These are phyloP conservation scores for Cladophialophora bantiana DNA, from an alignment of 2,329 filamentous ascomycete species.

Conservation along the genomic window DNA sequence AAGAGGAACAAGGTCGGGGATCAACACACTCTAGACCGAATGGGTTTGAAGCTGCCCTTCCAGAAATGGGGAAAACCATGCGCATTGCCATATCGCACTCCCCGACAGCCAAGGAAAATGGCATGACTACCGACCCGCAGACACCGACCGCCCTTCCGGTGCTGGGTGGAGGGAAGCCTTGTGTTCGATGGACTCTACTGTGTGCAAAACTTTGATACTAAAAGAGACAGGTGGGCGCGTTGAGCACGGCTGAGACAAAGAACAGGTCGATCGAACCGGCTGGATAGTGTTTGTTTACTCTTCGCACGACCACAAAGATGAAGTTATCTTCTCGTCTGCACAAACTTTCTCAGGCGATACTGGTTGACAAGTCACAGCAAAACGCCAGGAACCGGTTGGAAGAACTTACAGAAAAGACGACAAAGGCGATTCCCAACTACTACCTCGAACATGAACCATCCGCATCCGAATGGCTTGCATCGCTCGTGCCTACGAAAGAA, in stretches of 20 bases:
- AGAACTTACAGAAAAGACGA: constrained; percentile 6
- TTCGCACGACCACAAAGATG: neutral
- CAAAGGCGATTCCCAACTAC: constrained; percentile 20
- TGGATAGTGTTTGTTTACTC: neutral
- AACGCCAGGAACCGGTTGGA: neutral
- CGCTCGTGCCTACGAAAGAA: constrained; percentile 22
- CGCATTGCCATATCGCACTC: neutral
- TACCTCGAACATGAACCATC: constrained; percentile 37
- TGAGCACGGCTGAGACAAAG: too few species aligned
- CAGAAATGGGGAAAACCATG: neutral
- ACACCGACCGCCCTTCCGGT: neutral
- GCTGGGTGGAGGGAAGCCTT: neutral
- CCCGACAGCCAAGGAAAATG: neutral
- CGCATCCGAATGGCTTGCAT: constrained; percentile 28
- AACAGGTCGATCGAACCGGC: too few species aligned
- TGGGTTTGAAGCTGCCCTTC: neutral
- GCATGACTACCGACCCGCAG: neutral
- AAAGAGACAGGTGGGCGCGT: neutral
- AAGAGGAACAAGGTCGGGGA: neutral
- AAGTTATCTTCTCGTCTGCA: neutral
- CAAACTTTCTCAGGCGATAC: neutral
- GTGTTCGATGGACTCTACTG: neutral
- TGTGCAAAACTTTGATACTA: neutral
- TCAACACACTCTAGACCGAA: neutral
- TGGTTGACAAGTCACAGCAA: neutral